Evolutionary conservation across 2,329 filamentous ascomycete genomes (phyloP).

Genomic region (Chrysoporthe puriensis): DNA sequence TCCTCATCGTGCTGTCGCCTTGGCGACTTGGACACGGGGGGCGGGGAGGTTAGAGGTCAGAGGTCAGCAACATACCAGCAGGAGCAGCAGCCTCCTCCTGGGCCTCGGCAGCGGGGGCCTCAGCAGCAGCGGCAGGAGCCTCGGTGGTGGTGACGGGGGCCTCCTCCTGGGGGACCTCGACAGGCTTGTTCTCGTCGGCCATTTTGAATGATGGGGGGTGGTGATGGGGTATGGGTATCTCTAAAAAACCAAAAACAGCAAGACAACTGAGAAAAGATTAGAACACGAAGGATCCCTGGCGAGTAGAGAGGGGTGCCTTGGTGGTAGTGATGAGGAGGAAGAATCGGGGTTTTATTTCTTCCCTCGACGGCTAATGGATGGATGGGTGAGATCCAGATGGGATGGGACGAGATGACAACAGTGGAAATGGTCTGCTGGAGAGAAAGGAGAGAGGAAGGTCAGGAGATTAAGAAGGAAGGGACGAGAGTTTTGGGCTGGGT

Average conservation of each 20-base stretch:
- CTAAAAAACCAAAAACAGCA: constrained; percentile 34
- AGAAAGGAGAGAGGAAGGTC: constrained; percentile 2
- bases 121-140: constrained; percentile 33
- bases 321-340: constrained; percentile 13
- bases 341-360: constrained; percentile 4
- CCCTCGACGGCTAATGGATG: constrained; percentile 9
- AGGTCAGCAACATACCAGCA: constrained; percentile 26
- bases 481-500: constrained; percentile 28
- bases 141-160: constrained; percentile 38
- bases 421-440: constrained; percentile 18
- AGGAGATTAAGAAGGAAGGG: constrained; percentile 26
- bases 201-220: constrained; percentile 53
- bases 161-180: constrained; percentile 61
- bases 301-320: background rate
- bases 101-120: constrained; percentile 31
- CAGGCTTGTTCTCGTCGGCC: constrained; percentile 75
- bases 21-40: background rate
- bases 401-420: constrained; percentile 19
- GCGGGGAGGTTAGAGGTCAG: background rate
- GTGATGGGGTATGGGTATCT: constrained; percentile 49
- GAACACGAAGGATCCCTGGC: background rate
- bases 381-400: constrained; percentile 16
- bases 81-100: constrained; percentile 24
- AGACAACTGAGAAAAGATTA: constrained; percentile 27
- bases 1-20: background rate